Base-by-base conservation (phyloP, 441 rosid species). In the Pelargonium myrrhifolium region DNA sequence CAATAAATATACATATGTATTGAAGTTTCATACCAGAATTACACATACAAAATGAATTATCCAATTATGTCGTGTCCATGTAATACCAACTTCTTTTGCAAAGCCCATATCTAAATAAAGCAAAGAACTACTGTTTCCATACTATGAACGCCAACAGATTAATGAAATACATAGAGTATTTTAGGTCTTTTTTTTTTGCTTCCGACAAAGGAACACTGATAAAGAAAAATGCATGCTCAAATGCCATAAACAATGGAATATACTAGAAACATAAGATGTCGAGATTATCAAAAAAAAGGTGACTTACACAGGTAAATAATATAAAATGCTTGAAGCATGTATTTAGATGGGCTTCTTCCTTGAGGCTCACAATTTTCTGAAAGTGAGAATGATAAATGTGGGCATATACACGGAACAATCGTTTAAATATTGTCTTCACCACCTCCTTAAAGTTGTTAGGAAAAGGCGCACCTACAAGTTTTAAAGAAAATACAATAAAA, bases 321-420 rank as follows among this genome's bases (percentile, higher is more conserved):
- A 93, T 90, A 74, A 90, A 93, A 72, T 93, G 98, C 87, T 93
- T 93, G 86, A 93, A 93, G 85, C 98, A 93, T 66, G 98, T 93
- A 72, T 93, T 93, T 77, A 93, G 85, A 85, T 93, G 98, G 68
- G 98, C 97, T 84, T 93, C 98, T 85, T 93, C 98, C 79, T 93
- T 90, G 40, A 93, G 97, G 85, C 96, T 90, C 74, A 93, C 97
- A 70, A 93, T 93, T 76, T 90, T 93, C 86, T 93, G 98, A 83
- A 93, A 93, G 85, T 93, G 98, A 64, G 98, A 86, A 65, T 87
- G 96, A 79, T 93, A 93, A 22, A 93, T 90, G 65, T 93, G 98
- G 17, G 98, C 98, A 72, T 93, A 93, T 37, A 93, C 98, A 55
- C 98, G 98, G 79, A 93, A 93, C 47, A 93, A 75, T 58, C 98